These are phyloP conservation scores for Pestalotiopsis sp. DNA, from an alignment of 2,329 filamentous ascomycete species.

Conservation along the genomic window DNA sequence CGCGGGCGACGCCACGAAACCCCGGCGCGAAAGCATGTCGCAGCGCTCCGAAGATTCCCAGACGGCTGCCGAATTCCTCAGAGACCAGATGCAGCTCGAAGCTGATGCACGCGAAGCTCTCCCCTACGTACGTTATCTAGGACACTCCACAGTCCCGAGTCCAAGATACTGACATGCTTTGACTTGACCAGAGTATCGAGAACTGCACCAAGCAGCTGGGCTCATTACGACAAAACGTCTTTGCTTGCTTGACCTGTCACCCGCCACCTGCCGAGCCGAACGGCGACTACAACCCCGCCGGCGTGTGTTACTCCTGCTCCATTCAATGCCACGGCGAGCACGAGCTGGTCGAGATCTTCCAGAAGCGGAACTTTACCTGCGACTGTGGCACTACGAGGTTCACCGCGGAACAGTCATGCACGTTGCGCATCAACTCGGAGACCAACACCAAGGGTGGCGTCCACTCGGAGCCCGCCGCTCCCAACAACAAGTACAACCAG, in stretches of 20 bases:
- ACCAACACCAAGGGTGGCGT: constrained; percentile 79
- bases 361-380: constrained; percentile 92
- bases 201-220: constrained; percentile 91
- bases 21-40: constrained; percentile 62
- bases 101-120: constrained; percentile 93
- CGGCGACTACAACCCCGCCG: constrained; percentile 72
- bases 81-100: constrained; percentile 86
- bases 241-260: constrained; percentile 92
- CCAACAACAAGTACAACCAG: constrained; percentile 87
- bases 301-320: constrained; percentile 94
- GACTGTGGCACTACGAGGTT: constrained; percentile 91
- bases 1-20: constrained; percentile 21
- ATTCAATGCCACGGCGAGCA: constrained; percentile 97
- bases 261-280: constrained; percentile 68
- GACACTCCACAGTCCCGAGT: not conserved
- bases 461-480: constrained; percentile 71
- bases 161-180: constrained; percentile 18
- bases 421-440: constrained; percentile 69
- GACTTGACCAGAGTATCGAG: constrained; percentile 76
- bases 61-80: constrained; percentile 81
- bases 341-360: constrained; percentile 91
- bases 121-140: constrained; percentile 73
- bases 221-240: constrained; percentile 83
- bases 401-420: constrained; percentile 69
- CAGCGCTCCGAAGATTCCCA: constrained; percentile 64